Evolutionary conservation across 1,284 basidiomycete genomes (phyloP).

Genomic region (Kalmanozyma brasiliensis): DNA sequence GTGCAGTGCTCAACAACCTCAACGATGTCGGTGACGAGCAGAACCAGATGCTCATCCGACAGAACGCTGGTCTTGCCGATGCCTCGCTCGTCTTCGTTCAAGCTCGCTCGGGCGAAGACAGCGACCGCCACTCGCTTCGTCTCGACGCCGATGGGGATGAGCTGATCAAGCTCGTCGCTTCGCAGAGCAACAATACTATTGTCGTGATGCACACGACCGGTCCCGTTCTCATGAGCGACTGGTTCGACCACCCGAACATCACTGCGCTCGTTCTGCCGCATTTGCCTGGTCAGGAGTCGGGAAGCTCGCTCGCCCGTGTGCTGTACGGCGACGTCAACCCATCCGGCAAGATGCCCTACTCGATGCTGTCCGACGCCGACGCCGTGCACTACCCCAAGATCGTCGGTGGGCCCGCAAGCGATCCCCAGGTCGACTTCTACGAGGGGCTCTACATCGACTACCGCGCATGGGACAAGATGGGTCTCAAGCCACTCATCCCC

Average conservation of each 20-base stretch:
- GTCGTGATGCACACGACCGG: slow-evolving; percentile 77
- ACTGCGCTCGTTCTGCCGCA: slow-evolving; percentile 40
- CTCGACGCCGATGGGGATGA: slow-evolving; percentile 67
- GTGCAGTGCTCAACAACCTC: slow-evolving; percentile 37
- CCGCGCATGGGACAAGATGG: slow-evolving; percentile 75
- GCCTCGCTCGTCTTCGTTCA: slow-evolving; percentile 47
- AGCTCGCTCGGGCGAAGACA: slow-evolving; percentile 70
- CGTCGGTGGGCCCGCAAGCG: slow-evolving; percentile 56
- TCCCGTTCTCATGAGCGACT: slow-evolving; percentile 46
- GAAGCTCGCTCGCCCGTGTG: slow-evolving; percentile 34
- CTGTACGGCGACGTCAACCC: slow-evolving; percentile 46
- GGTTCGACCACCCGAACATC: slow-evolving; percentile 48
- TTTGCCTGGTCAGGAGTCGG: slow-evolving; percentile 49
- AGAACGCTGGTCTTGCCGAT: slow-evolving; percentile 25
- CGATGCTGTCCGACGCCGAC: slow-evolving; percentile 24
- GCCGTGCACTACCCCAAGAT: slow-evolving; percentile 64
- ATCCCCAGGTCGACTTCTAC: slow-evolving; percentile 73
- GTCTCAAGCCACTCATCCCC: slow-evolving; percentile 75
- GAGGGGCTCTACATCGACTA: slow-evolving; percentile 80
- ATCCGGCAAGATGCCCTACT: slow-evolving; percentile 47
- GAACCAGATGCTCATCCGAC: slow-evolving; percentile 29
- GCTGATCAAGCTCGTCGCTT: slow-evolving; percentile 67
- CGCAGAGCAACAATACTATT: slow-evolving; percentile 76
- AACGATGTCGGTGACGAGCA: slow-evolving; percentile 39
- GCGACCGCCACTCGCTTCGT: slow-evolving; percentile 68